Evolutionary conservation across 176 grass and related monocot species (phyloP).

Genomic region (Phoenix roebelenii): DNA sequence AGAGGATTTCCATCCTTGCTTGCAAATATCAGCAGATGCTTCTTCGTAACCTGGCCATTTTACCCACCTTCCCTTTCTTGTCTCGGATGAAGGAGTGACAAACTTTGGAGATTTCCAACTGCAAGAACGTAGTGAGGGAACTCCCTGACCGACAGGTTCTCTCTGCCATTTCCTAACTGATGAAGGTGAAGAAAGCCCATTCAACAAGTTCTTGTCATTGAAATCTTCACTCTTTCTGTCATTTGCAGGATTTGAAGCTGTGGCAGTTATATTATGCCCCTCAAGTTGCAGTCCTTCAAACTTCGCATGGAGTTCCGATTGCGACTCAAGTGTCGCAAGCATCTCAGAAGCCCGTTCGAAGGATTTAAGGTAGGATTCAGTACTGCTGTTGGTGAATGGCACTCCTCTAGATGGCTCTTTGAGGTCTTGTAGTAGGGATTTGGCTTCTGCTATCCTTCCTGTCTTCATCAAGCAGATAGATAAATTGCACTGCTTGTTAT

Average conservation of each 20-base stretch:
- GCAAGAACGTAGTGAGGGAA: neutral
- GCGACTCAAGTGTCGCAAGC: conserved; percentile 34
- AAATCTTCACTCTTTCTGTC: conserved; percentile 16
- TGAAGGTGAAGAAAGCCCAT: conserved; percentile 2
- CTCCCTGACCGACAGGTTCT: no score
- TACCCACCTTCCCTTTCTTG: neutral
- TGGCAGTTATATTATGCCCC: conserved; percentile 21
- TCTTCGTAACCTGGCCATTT: neutral
- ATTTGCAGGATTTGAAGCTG: conserved; percentile 3
- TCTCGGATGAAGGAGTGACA: conserved; percentile 31
- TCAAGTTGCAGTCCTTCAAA: conserved; percentile 26
- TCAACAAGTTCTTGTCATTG: conserved; percentile 23
- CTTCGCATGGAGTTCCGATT: conserved; percentile 28
- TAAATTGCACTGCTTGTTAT: conserved; percentile 67
- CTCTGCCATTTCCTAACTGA: neutral
- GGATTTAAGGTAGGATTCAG: conserved; percentile 45
- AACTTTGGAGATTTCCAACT: neutral
- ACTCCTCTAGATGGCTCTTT: conserved; percentile 7
- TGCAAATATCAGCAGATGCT: neutral
- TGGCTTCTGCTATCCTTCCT: conserved; percentile 46
- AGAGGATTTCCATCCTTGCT: no score
- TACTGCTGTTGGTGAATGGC: conserved; percentile 10
- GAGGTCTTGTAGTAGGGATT: conserved; percentile 40
- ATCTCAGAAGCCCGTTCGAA: conserved; percentile 33
- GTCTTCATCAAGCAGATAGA: conserved; percentile 61